Conservation (phyloP, 306 rosid genomes). For the Vigna hirtella region DNA sequence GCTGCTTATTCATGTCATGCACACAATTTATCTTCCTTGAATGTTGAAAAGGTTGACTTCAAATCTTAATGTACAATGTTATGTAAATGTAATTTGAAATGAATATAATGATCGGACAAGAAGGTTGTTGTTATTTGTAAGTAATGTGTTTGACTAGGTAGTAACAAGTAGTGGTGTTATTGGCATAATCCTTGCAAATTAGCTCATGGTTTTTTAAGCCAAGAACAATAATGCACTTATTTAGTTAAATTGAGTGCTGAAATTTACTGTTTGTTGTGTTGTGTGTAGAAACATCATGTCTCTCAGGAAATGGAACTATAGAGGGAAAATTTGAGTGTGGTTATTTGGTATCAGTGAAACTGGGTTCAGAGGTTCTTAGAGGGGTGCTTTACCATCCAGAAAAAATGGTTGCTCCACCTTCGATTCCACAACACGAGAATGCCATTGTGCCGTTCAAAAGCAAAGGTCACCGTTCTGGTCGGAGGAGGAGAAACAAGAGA, state of each 20-base stretch:
- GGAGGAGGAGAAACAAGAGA: constrained; percentile 61
- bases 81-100: constrained; percentile 21
- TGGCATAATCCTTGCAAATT: too few relatives aligned
- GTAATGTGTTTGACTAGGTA: too few relatives aligned
- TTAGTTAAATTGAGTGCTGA: constrained; percentile 17
- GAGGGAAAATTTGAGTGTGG: constrained; percentile 94
- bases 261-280: constrained; percentile 22
- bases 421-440: constrained; percentile 40
- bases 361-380: constrained; percentile 77
- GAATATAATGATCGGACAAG: constrained; percentile 2
- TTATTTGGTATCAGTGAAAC: constrained; percentile 77
- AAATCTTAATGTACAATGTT: not conserved
- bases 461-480: constrained; percentile 39
- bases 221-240: not conserved
- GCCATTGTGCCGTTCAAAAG: constrained; percentile 64
- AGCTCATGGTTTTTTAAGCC: not conserved
- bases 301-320: constrained; percentile 69
- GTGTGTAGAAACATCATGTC: constrained; percentile 32
- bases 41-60: constrained; percentile 14
- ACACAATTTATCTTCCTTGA: not conserved
- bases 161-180: too few relatives aligned
- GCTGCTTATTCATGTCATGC: not conserved
- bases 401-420: constrained; percentile 40
- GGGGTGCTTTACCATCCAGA: constrained; percentile 91
- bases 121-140: not conserved